A percentile compares a stretch with the other conserved stretches of the same genome.
These are phyloP conservation scores for Brassica carinata DNA, from an alignment of 345 rosid species.

Conservation along the genomic window DNA sequence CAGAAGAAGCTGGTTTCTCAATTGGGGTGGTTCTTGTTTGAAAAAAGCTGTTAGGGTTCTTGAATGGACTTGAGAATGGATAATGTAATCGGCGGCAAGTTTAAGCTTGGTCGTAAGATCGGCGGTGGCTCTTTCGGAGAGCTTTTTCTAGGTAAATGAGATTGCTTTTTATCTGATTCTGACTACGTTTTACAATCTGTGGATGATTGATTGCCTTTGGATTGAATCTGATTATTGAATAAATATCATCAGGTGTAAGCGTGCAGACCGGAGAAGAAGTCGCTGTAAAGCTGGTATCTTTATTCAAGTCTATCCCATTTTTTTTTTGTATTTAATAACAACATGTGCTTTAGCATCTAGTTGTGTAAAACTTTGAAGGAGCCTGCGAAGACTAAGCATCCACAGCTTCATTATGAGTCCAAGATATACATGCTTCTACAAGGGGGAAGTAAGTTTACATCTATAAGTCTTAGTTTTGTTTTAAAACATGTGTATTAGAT, in stretches of 20 bases:
- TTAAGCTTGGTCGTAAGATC: slow-evolving; percentile 44
- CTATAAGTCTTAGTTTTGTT: background rate
- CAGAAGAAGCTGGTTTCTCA: background rate
- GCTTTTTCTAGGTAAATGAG: slow-evolving; percentile 35
- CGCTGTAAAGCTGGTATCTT: slow-evolving; percentile 42
- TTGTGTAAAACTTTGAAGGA: slow-evolving; percentile 50
- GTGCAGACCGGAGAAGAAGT: slow-evolving; percentile 43
- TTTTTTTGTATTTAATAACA: background rate
- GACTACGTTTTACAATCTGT: background rate
- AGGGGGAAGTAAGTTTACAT: slow-evolving; percentile 74
- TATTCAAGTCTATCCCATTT: background rate
- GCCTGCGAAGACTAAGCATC: slow-evolving; percentile 83
- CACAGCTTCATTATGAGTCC: slow-evolving; percentile 88
- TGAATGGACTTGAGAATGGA: slow-evolving; percentile 42
- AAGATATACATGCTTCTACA: slow-evolving; percentile 85
- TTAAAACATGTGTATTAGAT: background rate
- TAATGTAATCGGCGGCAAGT: slow-evolving; percentile 43
- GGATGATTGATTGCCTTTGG: background rate
- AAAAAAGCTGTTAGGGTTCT: slow-evolving; percentile 19
- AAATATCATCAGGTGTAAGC: slow-evolving; percentile 27
- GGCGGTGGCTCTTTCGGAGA: slow-evolving; percentile 45
- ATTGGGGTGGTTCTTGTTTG: background rate
- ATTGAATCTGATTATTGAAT: background rate
- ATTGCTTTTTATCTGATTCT: background rate
- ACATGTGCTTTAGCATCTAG: background rate